Base-by-base conservation (phyloP, 2,329 filamentous ascomycete genomes). In the Tolypocladium endophyticum region DNA sequence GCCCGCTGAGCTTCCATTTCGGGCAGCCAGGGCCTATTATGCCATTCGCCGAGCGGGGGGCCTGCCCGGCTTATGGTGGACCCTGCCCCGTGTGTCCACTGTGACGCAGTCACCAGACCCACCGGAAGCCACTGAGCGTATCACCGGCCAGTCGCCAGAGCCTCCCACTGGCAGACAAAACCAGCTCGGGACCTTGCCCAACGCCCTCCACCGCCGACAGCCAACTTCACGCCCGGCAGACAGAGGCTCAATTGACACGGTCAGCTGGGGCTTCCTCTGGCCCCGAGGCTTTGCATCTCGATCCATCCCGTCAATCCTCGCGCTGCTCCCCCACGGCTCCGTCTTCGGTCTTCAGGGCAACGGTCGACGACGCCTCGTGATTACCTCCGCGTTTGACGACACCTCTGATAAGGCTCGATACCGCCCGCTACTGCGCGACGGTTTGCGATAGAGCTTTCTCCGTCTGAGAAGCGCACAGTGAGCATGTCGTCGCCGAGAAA, bases 401-500 rank as follows among this genome's bases (percentile, higher is more conserved):
- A 7, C 8, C 30, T 20, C n/a, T 14, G 50, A 35, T 54, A 35
- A 54, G 30, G 11, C 9, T 54, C 12, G 9, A 14, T 5, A 36
- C 50, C 50, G 9, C 30, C 20, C 20, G 36, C 30, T 8, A 20
- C 30, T 33, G 50, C 58, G 59, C 25, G 47, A 36, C 58, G 55
- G 47, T 43, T 55, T 60, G 60, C 52, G 16, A 56, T 56, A 60
- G 39, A 9, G 16, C 39, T 30, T 39, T 20, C 3, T 11, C 33
- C 16, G 18, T 50, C 47, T 23, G 5, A 36, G 18, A n/a, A n/a
- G 14, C 33, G 38, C 64, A 65, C 61, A 62, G 55, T 54, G 55
- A 69, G 61, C 45, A 76, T 76, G 74, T 66, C 73, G 65, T 71
- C 74, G 64, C 69, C 76, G 66, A 70, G 71, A 69, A 70, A 72